Conservation (phyloP, 495 filamentous ascomycete species). For the Hypoxylon trugodes region DNA sequence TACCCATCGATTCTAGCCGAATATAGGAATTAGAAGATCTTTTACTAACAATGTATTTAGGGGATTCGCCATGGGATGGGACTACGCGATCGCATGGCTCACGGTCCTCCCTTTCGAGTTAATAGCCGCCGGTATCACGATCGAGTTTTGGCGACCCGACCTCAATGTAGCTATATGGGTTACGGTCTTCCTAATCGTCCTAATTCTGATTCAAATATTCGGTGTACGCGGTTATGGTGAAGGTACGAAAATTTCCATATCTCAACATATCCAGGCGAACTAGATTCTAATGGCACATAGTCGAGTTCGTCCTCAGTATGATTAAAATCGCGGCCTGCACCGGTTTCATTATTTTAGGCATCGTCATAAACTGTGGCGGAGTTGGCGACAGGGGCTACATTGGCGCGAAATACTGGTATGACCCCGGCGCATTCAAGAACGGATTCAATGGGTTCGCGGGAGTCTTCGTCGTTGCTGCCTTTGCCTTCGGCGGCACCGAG, state of each 20-base stretch:
- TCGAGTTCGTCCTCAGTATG: slow-evolving; percentile 51
- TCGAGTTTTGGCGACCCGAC: slow-evolving; percentile 49
- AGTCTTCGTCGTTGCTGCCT: slow-evolving; percentile 73
- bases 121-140: slow-evolving; percentile 59
- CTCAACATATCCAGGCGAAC: too few species aligned
- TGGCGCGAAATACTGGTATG: slow-evolving; percentile 60
- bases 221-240: slow-evolving; percentile 67
- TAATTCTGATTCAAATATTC: slow-evolving; percentile 69
- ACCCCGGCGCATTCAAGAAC: slow-evolving; percentile 70
- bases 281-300: slow-evolving; percentile 53
- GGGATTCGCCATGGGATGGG: slow-evolving; percentile 83
- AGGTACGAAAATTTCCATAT: too few species aligned
- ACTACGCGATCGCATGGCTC: slow-evolving; percentile 70
- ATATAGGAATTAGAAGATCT: too few species aligned
- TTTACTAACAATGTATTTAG: slow-evolving; percentile 18
- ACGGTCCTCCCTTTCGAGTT: slow-evolving; percentile 61
- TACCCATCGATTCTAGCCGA: background rate
- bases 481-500: slow-evolving; percentile 76
- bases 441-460: slow-evolving; percentile 74
- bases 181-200: slow-evolving; percentile 59
- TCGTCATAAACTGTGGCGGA: slow-evolving; percentile 60
- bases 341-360: slow-evolving; percentile 59
- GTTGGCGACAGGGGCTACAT: slow-evolving; percentile 75
- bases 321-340: slow-evolving; percentile 51
- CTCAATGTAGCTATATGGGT: slow-evolving; percentile 65